Base-by-base conservation (phyloP, 225 moss, liverwort and hornwort species). In the Ulota crispa region DNA sequence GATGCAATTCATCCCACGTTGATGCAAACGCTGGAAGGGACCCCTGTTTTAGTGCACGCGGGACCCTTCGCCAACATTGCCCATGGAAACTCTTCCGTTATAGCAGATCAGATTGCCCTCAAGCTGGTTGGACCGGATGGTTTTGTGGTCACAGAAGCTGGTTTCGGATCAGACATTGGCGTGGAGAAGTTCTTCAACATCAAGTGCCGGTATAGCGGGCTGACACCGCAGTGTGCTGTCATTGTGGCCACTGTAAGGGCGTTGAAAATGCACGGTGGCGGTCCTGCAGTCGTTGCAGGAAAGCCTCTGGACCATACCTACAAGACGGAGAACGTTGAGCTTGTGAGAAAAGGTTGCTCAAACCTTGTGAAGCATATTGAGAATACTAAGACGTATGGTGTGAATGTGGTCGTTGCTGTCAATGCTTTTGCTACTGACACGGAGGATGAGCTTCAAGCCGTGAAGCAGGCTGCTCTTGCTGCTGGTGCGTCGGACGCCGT, bases 31-130 rank as follows among this genome's bases (percentile, higher is more conserved):
- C 68, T 98, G 79, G 98, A 98, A 77, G 95, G 95, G 39, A 98
- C 98, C 4, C 98, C 98, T 0, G 95, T 98, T 18, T 80, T 98
- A 12, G 98, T 98, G 27, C 98, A 98, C 53, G 95, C 98, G 14
- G 98, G 98, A 7, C 95, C 98, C 32, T 98, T 98, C 65, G 98
- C 98, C 68, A 98, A 98, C 68, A 95, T 98, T 68, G 98, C 98
- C 20, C 98, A 98, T 70, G 98, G 98, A 23, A 98, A 98, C 76
- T 98, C 98, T 3, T 98, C 95, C 10, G 85, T 98, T 53, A 95
- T 98, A 64, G 98, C 98, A 9, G 98, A 98, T 24, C 98, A 98
- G 81, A 95, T 98, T 45, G 98, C 92, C 30, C 73, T 98, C 50
- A 98, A 98, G 82, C 73, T 88, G 16, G 95, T 95, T 13, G 98